Percentiles rank a stretch among this genome's conserved stretches.
These are phyloP conservation scores for Yarrowia alimentaria DNA, from an alignment of 805 yeast species.

Conservation along the genomic window DNA sequence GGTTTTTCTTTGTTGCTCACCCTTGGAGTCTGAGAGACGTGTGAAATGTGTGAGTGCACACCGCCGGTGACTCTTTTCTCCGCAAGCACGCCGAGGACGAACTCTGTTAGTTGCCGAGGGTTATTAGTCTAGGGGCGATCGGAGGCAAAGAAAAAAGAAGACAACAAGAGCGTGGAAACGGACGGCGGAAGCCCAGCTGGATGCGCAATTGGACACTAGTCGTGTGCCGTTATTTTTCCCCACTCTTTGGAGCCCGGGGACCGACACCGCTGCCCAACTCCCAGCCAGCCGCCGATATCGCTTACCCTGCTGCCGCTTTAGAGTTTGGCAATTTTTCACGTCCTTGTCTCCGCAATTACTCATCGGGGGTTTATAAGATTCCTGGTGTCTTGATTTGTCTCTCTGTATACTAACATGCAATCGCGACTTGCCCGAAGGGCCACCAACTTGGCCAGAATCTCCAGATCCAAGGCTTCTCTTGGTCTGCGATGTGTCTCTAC, in stretches of 20 bases:
- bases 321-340: slow-evolving; percentile 27
- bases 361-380: slow-evolving; percentile 25
- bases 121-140: slow-evolving; percentile 13
- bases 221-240: not conserved
- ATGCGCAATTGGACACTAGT: too few species aligned
- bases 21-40: slow-evolving; percentile 12
- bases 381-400: slow-evolving; percentile 25
- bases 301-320: slow-evolving; percentile 25
- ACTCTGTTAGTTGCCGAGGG: slow-evolving; percentile 21
- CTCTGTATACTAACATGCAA: slow-evolving; percentile 25
- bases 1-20: not conserved
- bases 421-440: slow-evolving; percentile 28
- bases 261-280: not conserved
- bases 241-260: not conserved
- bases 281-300: slow-evolving; percentile 23
- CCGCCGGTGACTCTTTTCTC: slow-evolving; percentile 25
- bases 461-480: slow-evolving; percentile 26
- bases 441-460: slow-evolving; percentile 27
- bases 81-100: slow-evolving; percentile 26
- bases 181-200: too few species aligned
- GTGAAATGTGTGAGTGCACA: slow-evolving; percentile 6
- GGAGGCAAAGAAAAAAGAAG: too few species aligned
- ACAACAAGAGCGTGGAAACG: too few species aligned
- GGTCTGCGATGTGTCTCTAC: slow-evolving; percentile 25
- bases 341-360: slow-evolving; percentile 28